Conservation (phyloP, 2,329 filamentous ascomycete species). For the Dactylellina haptotyla region DNA sequence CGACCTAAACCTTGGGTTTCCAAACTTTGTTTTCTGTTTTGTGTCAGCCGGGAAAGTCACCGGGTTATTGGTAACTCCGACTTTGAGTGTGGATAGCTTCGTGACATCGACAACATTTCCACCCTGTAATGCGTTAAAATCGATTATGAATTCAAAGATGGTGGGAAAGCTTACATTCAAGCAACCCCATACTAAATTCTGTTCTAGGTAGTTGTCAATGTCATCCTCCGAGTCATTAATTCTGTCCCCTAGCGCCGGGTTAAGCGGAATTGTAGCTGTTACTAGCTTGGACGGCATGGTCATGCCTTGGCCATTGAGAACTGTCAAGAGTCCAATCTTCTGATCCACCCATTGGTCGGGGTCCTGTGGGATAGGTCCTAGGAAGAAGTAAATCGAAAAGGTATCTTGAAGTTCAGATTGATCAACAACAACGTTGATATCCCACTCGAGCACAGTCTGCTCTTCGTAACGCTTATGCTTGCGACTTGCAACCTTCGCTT, state of each 20-base stretch:
- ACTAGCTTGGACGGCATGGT: neutral
- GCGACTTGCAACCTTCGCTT: neutral
- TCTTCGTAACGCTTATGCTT: neutral
- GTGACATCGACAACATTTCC: conserved; percentile 6
- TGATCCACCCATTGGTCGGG: neutral
- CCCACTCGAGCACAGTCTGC: conserved; percentile 40
- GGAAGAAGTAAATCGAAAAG: conserved; percentile 9
- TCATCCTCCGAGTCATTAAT: neutral
- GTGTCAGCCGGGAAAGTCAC: conserved; percentile 8
- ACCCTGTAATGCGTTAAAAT: neutral
- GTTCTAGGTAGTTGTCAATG: neutral
- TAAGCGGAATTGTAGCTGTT: conserved; percentile 1
- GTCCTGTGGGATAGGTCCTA: neutral
- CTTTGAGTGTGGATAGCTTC: conserved; percentile 11
- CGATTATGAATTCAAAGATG: neutral
- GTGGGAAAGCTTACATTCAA: neutral
- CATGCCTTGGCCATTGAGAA: neutral
- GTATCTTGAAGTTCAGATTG: conserved; percentile 48
- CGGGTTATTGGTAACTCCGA: conserved; percentile 31
- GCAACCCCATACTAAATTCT: conserved; percentile 2
- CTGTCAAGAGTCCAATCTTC: conserved; percentile 9
- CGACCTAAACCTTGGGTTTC: conserved; percentile 2
- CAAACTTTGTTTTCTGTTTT: conserved; percentile 14
- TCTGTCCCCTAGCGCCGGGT: neutral
- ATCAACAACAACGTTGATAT: conserved; percentile 53